phyloP scores from a whole-genome alignment of 441 rosid species.

The Pelargonium citronellum region DNA sequence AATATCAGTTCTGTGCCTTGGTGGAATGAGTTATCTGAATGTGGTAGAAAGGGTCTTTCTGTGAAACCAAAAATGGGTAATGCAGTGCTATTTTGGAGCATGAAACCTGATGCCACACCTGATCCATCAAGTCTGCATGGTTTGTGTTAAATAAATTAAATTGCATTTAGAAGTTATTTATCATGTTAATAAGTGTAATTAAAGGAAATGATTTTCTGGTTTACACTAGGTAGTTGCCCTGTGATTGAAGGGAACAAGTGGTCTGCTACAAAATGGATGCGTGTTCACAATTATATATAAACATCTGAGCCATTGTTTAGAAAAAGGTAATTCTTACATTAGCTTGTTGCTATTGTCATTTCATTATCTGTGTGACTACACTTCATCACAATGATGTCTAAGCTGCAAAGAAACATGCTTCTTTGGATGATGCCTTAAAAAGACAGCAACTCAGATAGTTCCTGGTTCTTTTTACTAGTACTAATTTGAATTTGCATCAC shows the following conservation, averaged over 20 bases:
- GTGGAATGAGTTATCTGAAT: slow-evolving; percentile 85
- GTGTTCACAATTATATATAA: slow-evolving; percentile 47
- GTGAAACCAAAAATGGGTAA: slow-evolving; percentile 89
- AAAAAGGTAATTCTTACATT: slow-evolving; percentile 28
- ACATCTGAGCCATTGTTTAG: slow-evolving; percentile 28
- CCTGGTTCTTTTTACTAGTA: not conserved
- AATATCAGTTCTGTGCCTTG: slow-evolving; percentile 70
- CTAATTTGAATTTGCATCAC: not conserved
- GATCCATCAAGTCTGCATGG: slow-evolving; percentile 91
- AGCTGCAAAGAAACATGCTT: not conserved
- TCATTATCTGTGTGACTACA: not conserved
- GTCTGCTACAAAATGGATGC: slow-evolving; percentile 92
- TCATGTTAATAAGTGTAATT: slow-evolving; percentile 14
- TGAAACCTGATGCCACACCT: slow-evolving; percentile 69
- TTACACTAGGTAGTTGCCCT: slow-evolving; percentile 68
- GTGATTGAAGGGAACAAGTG: slow-evolving; percentile 83
- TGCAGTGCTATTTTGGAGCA: slow-evolving; percentile 91
- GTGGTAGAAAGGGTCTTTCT: slow-evolving; percentile 71
- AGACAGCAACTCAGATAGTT: not conserved
- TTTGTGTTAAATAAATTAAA: slow-evolving; percentile 21
- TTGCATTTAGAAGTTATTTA: not conserved
- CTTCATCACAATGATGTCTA: not conserved
- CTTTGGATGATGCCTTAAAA: no score
- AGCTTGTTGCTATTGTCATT: not conserved
- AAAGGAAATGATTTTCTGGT: not conserved